Base-by-base conservation (phyloP, 805 yeast genomes). In the Naumovozyma baii region DNA sequence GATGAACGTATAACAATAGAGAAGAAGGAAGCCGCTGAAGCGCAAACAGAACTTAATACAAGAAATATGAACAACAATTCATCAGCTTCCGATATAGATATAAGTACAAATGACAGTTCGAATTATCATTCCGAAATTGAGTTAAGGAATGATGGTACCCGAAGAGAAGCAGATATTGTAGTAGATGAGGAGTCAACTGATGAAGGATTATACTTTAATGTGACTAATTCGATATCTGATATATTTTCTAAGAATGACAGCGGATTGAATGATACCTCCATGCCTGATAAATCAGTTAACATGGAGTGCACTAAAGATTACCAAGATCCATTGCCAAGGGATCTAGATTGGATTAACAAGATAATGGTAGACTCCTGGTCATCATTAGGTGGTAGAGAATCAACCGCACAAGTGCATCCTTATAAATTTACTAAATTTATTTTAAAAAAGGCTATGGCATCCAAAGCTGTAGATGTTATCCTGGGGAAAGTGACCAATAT, bases 331-430 rank as follows among this genome's bases (percentile, higher is more conserved):
- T 52, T 78, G 33, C 95, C 96, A 4, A 52, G 59, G 2, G 82
- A 78, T 44, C 68, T 87, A 38, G 77, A 77, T 47, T 88, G 96
- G 96, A 76, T 87, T 48, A 70, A 75, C 37, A 69, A 73, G 28
- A 69, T 73, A 3, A 56, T 80, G 19, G 78, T 90, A 5, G 72
- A 70, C 41, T 79, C 73, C 40, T 86, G 94, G 80, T 77, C 88
- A 2, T 72, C 76, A 7, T 63, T 90, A 37, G 96, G 97, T 22
- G 90, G 83, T 17, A 72, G 75, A 22, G 88, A 81, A 44, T 78
- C 94, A 12, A 90, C 96, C 1, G 97, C 96, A 0, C 97, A 92
- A 63, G 95, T 92, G 4, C 96, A 90, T 57, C 97, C 98, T 2
- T 86, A 82, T 64, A 81, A 81, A 55, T 88, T 92, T 63, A 90